These are phyloP conservation scores for Paramarasmius palmivorus DNA, from an alignment of 1,284 basidiomycete genomes.

Conservation along the genomic window DNA sequence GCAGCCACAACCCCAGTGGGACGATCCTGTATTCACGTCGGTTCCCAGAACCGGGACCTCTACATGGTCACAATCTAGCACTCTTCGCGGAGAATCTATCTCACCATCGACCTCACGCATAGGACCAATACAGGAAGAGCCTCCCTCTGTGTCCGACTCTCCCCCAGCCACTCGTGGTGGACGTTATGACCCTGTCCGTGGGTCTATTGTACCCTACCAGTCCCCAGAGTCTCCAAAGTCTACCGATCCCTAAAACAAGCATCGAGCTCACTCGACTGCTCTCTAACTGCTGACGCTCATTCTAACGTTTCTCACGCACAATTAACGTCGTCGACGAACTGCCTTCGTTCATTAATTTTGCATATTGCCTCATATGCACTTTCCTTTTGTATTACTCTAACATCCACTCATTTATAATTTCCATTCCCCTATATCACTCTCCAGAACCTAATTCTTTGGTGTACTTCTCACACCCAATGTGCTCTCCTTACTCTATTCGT, in stretches of 20 bases:
- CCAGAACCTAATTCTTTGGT: background rate
- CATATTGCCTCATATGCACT: constrained; percentile 4
- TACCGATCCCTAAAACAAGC: background rate
- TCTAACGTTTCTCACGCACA: constrained; percentile 1
- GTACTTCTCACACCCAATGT: background rate
- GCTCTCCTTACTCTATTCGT: constrained; percentile 1
- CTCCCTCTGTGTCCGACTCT: background rate
- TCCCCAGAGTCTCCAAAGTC: background rate
- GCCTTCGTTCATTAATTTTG: constrained; percentile 4
- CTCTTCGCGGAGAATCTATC: constrained; percentile 24
- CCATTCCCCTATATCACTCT: background rate
- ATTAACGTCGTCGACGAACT: constrained; percentile 15
- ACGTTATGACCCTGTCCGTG: constrained; percentile 51
- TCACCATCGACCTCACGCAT: constrained; percentile 22
- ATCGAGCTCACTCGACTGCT: background rate
- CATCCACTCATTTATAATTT: background rate
- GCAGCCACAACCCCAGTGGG: constrained; percentile 67
- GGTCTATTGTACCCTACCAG: constrained; percentile 27
- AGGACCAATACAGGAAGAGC: constrained; percentile 15
- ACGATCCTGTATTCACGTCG: constrained; percentile 38
- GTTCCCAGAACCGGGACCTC: constrained; percentile 35
- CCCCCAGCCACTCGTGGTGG: constrained; percentile 29
- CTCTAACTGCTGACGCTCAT: constrained; percentile 5
- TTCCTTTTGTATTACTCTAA: background rate
- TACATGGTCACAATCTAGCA: constrained; percentile 37